A percentile compares a stretch with the other conserved stretches of the same genome.
Evolutionary conservation across 2,329 filamentous ascomycete species (phyloP).

Genomic region (Aspergillus terreus): DNA sequence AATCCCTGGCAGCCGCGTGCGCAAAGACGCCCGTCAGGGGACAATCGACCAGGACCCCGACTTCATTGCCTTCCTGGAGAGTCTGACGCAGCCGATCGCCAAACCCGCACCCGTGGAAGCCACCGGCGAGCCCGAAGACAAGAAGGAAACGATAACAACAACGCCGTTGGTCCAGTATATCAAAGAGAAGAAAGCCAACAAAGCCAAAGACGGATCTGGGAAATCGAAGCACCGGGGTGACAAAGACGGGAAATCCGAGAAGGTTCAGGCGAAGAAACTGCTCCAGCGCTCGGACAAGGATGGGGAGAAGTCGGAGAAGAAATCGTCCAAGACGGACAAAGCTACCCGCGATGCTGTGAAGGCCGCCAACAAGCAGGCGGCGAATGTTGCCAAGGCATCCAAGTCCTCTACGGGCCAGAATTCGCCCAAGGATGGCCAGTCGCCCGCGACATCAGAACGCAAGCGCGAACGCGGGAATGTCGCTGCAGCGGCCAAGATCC

Average conservation of each 20-base stretch:
- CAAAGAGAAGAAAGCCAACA: constrained; percentile 85
- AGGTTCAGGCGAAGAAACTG: constrained; percentile 41
- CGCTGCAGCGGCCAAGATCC: constrained; percentile 54
- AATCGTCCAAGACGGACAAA: constrained; percentile 49
- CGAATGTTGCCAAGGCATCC: constrained; percentile 30
- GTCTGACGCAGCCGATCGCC: constrained; percentile 69
- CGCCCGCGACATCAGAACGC: constrained; percentile 40
- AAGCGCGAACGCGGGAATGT: constrained; percentile 54
- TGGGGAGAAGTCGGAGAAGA: constrained; percentile 37
- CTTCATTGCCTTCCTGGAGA: constrained; percentile 89
- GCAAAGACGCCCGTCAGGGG: constrained; percentile 79
- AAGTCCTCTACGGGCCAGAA: constrained; percentile 13
- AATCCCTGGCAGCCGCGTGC: constrained; percentile 68
- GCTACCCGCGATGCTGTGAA: constrained; percentile 60
- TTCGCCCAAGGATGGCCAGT: constrained; percentile 20
- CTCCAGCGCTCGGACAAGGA: constrained; percentile 38
- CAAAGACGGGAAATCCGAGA: constrained; percentile 39
- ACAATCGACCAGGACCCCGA: constrained; percentile 96
- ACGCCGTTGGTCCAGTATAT: constrained; percentile 89
- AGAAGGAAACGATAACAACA: constrained; percentile 64
- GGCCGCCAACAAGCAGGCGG: constrained; percentile 46
- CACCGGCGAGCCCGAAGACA: constrained; percentile 49
- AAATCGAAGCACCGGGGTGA: constrained; percentile 40
- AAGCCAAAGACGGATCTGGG: constrained; percentile 56
- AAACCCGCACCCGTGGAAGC: constrained; percentile 52